These are phyloP conservation scores for Carallia pectinifolia DNA, from an alignment of 345 rosid species.

Conservation along the genomic window DNA sequence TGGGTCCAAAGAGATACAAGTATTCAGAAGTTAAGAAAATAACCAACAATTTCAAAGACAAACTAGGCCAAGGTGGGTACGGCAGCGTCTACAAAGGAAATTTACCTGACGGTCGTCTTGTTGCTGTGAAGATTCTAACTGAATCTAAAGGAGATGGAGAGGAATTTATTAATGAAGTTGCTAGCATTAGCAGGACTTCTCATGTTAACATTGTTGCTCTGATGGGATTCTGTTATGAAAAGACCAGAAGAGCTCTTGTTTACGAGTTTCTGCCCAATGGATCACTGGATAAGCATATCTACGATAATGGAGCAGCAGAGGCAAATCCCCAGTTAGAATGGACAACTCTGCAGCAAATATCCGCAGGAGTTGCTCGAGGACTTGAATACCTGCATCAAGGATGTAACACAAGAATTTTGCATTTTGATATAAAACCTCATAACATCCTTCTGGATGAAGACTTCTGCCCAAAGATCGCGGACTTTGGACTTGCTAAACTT, in stretches of 20 bases:
- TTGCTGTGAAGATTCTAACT: conserved; percentile 31
- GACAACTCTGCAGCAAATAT: conserved; percentile 2
- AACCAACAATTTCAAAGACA: conserved; percentile 19
- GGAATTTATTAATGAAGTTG: conserved; percentile 52
- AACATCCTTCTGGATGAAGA: conserved; percentile 22
- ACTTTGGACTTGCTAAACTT: conserved; percentile 24
- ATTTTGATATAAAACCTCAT: conserved; percentile 30
- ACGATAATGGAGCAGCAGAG: background rate
- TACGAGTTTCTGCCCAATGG: conserved; percentile 43
- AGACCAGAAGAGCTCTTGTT: conserved; percentile 32
- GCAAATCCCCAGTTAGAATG: background rate
- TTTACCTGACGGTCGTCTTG: conserved; percentile 18
- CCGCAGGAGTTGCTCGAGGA: conserved; percentile 17
- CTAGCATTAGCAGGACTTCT: conserved; percentile 42
- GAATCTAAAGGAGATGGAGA: conserved; percentile 21
- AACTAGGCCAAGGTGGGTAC: conserved; percentile 34
- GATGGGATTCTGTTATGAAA: conserved; percentile 41
- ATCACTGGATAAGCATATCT: conserved; percentile 32
- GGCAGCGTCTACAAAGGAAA: conserved; percentile 35
- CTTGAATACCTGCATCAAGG: conserved; percentile 23
- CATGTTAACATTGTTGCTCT: conserved; percentile 44
- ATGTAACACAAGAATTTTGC: conserved; percentile 25
- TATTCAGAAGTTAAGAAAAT: conserved; percentile 29
- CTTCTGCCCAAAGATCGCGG: conserved; percentile 20
- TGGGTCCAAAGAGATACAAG: conserved; percentile 11